Base-by-base conservation (phyloP, 768 basidiomycete species). In the Boletus sp. region DNA sequence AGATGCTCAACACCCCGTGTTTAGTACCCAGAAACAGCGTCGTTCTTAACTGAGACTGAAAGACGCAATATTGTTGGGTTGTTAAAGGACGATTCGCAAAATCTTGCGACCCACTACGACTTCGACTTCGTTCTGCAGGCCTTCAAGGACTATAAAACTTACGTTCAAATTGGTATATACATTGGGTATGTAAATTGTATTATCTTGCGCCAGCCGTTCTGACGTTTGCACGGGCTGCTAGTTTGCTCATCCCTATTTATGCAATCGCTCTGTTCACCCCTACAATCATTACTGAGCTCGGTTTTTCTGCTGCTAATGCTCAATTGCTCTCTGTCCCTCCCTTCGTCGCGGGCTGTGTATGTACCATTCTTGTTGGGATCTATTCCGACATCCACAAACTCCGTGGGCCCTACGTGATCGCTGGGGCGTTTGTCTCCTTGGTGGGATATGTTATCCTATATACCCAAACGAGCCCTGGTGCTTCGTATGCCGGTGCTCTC, bases 11-110 rank as follows among this genome's bases (percentile, higher is more conserved):
- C 7, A 7, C 27, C 17, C 25, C 1, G 17, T 44, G 14, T 23
- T 2, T 54, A 81, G 79, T 83, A 79, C 64, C 82, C 83, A 25
- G 77, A 79, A 57, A 85, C 83, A 1, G 83, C 83, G 11, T 73
- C 68, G 23, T 85, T 84, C 70, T 66, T 84, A 53, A 77, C 74
- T 11, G 70, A 74, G 9, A 51, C 59, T 2, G 83, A 85, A 59
- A 75, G 74, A 44, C 59, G 49, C 40, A 59, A 67, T 45, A 66
- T 82, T 7, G 53, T 75, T 13, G 40, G 2, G n/a, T 37, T 50
- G 17, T 63, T 82, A 50, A 75, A 74, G 55, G 72, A 75, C 46
- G 80, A 82, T 47, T 63, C 70, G 2, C 75, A 75, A 57, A 72
- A 74, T 54, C 75, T 76, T 25, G 72, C 77, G 9, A 80, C 75